These are phyloP conservation scores for Seiridium unicorne DNA, from an alignment of 2,329 filamentous ascomycete species.

Conservation along the genomic window DNA sequence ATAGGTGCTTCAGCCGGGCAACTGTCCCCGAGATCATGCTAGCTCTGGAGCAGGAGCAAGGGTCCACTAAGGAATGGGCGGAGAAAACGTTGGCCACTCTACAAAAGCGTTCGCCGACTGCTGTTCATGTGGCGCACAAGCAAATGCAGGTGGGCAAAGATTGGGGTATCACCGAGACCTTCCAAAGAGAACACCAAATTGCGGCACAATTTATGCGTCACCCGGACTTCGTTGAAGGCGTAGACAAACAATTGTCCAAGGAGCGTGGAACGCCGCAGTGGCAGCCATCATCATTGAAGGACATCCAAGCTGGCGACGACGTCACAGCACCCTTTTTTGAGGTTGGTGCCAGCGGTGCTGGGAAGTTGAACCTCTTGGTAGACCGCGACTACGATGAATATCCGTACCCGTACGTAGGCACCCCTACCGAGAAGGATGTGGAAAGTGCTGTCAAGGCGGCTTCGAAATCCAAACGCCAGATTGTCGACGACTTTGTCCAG, in stretches of 20 bases:
- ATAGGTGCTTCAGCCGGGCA: constrained; percentile 73
- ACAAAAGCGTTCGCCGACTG: constrained; percentile 76
- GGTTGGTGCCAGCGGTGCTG: constrained; percentile 37
- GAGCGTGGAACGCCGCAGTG: constrained; percentile 61
- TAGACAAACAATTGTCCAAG: constrained; percentile 72
- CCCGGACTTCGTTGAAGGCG: constrained; percentile 88
- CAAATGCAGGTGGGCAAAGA: constrained; percentile 74
- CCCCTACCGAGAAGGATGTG: constrained; percentile 71
- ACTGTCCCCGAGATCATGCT: constrained; percentile 68
- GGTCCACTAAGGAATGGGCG: constrained; percentile 70
- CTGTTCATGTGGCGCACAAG: constrained; percentile 78
- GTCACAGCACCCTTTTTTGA: constrained; percentile 70
- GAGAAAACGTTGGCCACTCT: constrained; percentile 73
- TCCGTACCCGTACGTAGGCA: constrained; percentile 66
- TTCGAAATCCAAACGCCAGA: constrained; percentile 48
- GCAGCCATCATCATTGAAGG: constrained; percentile 71
- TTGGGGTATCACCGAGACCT: constrained; percentile 84
- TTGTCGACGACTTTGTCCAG: constrained; percentile 62
- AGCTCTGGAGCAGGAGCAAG: constrained; percentile 59
- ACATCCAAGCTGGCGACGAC: constrained; percentile 53
- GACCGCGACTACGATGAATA: constrained; percentile 67
- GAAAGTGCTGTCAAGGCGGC: constrained; percentile 39
- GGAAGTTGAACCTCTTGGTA: constrained; percentile 60
- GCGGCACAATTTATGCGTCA: constrained; percentile 86
- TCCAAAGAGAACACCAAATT: constrained; percentile 82